Evolutionary conservation across 1,284 basidiomycete species (phyloP).

Genomic region (Ceratobasidium sp.): DNA sequence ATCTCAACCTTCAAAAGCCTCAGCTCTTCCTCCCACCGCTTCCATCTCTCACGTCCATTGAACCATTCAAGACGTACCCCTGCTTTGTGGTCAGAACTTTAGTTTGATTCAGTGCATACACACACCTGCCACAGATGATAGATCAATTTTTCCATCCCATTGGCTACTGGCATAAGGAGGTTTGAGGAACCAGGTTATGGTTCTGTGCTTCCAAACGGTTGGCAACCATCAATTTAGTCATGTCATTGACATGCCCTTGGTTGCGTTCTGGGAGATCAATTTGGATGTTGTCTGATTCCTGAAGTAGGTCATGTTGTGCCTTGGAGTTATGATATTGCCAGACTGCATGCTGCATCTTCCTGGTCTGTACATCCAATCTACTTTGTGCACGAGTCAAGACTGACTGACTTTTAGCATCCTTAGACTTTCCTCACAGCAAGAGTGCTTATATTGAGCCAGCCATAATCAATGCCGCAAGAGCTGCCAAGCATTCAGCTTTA

Average conservation of each 20-base stretch:
- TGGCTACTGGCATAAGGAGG: neutral
- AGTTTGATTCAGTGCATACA: neutral
- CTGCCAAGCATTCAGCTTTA: neutral
- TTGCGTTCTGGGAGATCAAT: neutral
- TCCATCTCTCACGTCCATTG: neutral
- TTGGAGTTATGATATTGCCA: neutral
- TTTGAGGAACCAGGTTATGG: neutral
- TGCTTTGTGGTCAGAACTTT: neutral
- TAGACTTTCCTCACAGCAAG: neutral
- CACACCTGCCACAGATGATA: neutral
- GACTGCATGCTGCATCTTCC: neutral
- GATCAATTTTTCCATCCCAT: neutral
- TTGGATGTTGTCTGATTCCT: neutral
- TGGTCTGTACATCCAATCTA: neutral
- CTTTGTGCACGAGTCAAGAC: neutral
- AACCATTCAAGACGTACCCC: constrained; percentile 13
- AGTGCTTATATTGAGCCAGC: neutral
- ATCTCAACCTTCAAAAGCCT: constrained; percentile 18
- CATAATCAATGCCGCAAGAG: neutral
- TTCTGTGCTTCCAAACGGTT: neutral
- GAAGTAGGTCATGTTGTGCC: neutral
- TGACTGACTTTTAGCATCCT: neutral
- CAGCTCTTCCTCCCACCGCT: constrained; percentile 20
- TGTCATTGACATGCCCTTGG: neutral
- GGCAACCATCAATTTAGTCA: neutral